Conservation (phyloP, 495 filamentous ascomycete genomes). For the Melanomma pulvis-pyrius region DNA sequence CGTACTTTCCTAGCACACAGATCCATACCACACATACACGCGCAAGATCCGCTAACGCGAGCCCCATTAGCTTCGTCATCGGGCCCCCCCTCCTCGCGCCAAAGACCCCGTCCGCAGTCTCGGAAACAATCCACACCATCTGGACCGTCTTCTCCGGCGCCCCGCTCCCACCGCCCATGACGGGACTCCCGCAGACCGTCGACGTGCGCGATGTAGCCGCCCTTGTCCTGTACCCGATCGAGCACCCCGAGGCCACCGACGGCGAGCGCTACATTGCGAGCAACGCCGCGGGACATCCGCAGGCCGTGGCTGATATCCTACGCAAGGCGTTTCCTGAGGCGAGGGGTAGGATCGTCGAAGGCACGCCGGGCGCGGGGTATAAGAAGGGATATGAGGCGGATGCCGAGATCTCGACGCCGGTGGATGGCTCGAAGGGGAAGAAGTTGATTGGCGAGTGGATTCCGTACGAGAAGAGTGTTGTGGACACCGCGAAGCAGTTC, state of each 20-base stretch:
- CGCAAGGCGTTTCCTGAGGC: conserved; percentile 24
- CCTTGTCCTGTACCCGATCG: conserved; percentile 17
- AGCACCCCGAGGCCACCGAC: conserved; percentile 19
- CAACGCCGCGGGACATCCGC: neutral
- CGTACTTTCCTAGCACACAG: neutral
- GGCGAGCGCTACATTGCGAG: conserved; percentile 32
- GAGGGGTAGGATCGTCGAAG: conserved; percentile 22
- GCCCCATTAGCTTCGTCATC: conserved; percentile 15
- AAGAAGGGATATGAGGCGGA: conserved; percentile 14
- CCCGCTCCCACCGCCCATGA: neutral
- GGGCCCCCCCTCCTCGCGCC: conserved; percentile 24
- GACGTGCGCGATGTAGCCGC: conserved; percentile 30
- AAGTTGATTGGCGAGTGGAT: conserved; percentile 30
- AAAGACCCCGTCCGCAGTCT: neutral
- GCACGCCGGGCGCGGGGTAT: conserved; percentile 25
- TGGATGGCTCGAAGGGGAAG: conserved; percentile 27
- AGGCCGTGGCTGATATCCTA: conserved; percentile 31
- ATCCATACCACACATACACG: neutral
- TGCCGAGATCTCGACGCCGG: neutral
- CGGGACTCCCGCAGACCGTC: conserved; percentile 9
- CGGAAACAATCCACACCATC: conserved; percentile 13
- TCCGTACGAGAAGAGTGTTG: conserved; percentile 26
- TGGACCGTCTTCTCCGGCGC: conserved; percentile 22
- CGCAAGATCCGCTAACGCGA: neutral
- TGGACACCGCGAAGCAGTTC: conserved; percentile 32